Base-by-base conservation (phyloP, 495 filamentous ascomycete genomes). In the Gamarada debralockiae region DNA sequence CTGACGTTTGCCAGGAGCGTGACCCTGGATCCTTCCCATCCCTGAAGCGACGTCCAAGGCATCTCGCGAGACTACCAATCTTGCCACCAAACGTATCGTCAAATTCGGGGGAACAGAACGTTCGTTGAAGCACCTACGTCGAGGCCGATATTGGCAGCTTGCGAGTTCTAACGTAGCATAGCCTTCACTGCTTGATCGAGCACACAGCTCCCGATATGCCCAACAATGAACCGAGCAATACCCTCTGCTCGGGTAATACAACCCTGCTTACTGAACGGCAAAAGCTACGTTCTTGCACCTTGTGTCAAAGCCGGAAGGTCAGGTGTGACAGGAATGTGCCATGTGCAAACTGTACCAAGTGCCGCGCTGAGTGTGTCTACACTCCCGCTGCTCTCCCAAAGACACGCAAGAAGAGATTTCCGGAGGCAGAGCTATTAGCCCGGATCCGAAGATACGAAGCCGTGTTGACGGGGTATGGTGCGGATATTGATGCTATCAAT, bases 251-350 rank as follows among this genome's bases (percentile, higher is more conserved):
- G 31, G 31, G 8, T 8, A 34, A 34, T 34, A 8, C 31, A n/a
- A n/a, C n/a, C n/a, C n/a, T 8, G 31, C 31, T 34, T 34, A n/a
- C 31, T 34, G n/a, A 34, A 34, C n/a, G n/a, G 8, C 48, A 24
- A 43, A 48, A 27, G 9, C 51, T 46, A 33, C 53, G 55, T 23
- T 49, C 68, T 53, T 70, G 65, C 51, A 33, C 64, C 3, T 21
- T 57, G 3, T 90, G 86, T 60, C 75, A 83, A 22, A 79, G 80
- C 56, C 74, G 86, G 15, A 90, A 90, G 59, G 81, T 90, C 23
- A 82, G 79, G 59, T 90, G 78, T 59, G 73, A 80, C 57, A 61
- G 72, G 48, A 63, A 70, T 40, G 59, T 65, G 23, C 73, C 71
- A 10, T 82, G 78, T 53, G 69, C 70, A 8, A 76, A 73, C 52